A percentile compares a stretch with the other conserved stretches of the same genome.
Evolutionary conservation across 2,329 filamentous ascomycete species (phyloP).

Genomic region (Aspergillus pseudoglaucus): DNA sequence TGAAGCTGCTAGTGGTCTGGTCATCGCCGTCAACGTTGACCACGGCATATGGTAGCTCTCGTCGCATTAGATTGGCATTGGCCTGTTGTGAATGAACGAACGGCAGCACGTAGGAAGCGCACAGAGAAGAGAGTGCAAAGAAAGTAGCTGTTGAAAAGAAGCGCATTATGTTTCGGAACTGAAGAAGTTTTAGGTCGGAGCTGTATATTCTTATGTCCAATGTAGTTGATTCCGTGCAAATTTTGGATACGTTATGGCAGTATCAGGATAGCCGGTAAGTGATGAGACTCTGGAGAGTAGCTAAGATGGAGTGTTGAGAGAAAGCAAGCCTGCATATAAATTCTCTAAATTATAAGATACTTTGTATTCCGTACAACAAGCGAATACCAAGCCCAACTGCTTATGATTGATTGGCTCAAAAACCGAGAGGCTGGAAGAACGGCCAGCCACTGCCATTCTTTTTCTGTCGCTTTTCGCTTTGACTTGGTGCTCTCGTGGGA

Average conservation of each 20-base stretch:
- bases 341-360: neutral
- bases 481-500: neutral
- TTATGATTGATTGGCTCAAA: neutral
- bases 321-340: neutral
- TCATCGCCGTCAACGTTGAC: conserved; percentile 26
- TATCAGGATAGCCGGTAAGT: neutral
- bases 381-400: neutral
- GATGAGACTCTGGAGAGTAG: neutral
- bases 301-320: neutral
- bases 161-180: conserved; percentile 18
- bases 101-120: conserved; percentile 22
- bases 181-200: neutral
- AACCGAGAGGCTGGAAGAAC: neutral
- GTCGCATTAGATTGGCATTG: conserved; percentile 18
- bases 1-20: neutral
- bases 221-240: neutral
- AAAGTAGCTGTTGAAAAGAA: conserved; percentile 19
- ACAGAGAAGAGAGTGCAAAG: conserved; percentile 21
- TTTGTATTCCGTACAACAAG: neutral
- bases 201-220: neutral
- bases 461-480: neutral
- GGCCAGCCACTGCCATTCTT: neutral
- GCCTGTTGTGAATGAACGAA: conserved; percentile 12
- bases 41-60: conserved; percentile 21
- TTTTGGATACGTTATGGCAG: neutral